Conservation (phyloP, 257 asterid species). For the Lithospermum erythrorhizon region DNA sequence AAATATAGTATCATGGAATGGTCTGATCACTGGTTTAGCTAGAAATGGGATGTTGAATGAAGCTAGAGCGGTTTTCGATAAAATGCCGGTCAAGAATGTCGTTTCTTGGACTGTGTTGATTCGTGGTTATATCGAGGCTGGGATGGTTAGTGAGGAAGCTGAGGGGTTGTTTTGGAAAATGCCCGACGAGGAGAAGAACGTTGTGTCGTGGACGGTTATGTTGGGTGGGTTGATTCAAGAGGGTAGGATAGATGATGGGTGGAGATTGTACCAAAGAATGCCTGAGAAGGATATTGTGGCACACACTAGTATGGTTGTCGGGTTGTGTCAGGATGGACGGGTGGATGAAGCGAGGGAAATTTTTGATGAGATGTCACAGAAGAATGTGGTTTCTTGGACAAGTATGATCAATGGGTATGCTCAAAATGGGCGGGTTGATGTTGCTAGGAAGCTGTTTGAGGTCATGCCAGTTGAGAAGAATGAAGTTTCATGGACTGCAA, state of each 20-base stretch:
- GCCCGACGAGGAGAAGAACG: constrained; percentile 67
- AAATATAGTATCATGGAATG: constrained; percentile 72
- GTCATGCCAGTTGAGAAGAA: constrained; percentile 64
- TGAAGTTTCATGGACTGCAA: constrained; percentile 74
- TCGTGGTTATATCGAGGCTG: constrained; percentile 50
- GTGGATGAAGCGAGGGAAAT: constrained; percentile 56
- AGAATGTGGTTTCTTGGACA: constrained; percentile 68
- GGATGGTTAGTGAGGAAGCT: constrained; percentile 46
- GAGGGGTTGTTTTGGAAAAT: constrained; percentile 54
- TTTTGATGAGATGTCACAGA: constrained; percentile 40
- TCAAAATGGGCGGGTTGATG: constrained; percentile 51
- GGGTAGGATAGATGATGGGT: constrained; percentile 43
- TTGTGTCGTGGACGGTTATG: constrained; percentile 73
- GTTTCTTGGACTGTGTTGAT: constrained; percentile 68
- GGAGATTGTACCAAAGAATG: constrained; percentile 41
- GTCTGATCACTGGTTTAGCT: constrained; percentile 55
- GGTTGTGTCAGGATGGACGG: constrained; percentile 50
- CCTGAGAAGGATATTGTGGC: constrained; percentile 54
- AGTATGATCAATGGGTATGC: constrained; percentile 62
- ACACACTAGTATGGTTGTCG: constrained; percentile 61
- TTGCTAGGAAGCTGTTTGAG: constrained; percentile 68
- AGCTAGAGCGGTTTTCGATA: constrained; percentile 48
- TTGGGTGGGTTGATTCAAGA: constrained; percentile 51
- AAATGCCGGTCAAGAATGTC: constrained; percentile 57
- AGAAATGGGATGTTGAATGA: constrained; percentile 52